Evolutionary conservation across 352 stramenopile species (phyloP).

Genomic region (Phytophthora tentaculata): DNA sequence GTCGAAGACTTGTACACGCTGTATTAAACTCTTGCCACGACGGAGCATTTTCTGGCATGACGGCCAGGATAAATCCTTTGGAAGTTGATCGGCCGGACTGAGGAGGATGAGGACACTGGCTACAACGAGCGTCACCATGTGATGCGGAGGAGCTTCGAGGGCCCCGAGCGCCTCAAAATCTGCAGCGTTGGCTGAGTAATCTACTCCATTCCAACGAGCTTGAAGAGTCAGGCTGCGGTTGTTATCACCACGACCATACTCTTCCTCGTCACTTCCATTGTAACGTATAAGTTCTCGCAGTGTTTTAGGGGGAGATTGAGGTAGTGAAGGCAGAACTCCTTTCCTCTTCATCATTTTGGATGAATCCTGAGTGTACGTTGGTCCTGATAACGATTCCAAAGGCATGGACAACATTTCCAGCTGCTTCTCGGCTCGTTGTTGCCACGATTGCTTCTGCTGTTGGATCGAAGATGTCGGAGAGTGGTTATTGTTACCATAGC

Average conservation of each 20-base stretch:
- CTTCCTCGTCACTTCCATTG: constrained; percentile 18
- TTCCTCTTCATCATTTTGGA: constrained; percentile 82
- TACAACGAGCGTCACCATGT: constrained; percentile 66
- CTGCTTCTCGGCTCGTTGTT: constrained; percentile 71
- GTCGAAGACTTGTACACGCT: constrained; percentile 51
- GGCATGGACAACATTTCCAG: constrained; percentile 74
- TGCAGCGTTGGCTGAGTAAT: constrained; percentile 45
- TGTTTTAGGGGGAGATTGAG: constrained; percentile 65
- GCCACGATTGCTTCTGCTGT: constrained; percentile 49
- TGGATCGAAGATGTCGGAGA: constrained; percentile 26
- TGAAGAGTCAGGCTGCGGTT: constrained; percentile 22
- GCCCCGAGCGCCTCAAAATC: constrained; percentile 63
- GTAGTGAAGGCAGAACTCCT: constrained; percentile 62
- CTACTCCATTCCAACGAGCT: constrained; percentile 42
- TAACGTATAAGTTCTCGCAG: constrained; percentile 63
- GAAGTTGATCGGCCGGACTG: constrained; percentile 70
- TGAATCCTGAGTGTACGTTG: constrained; percentile 71
- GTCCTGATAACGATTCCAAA: constrained; percentile 55
- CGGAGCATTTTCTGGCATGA: constrained; percentile 72
- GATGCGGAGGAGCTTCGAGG: constrained; percentile 50
- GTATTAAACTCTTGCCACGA: constrained; percentile 54
- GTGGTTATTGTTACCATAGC: background rate
- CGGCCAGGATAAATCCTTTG: constrained; percentile 73
- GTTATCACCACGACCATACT: constrained; percentile 16
- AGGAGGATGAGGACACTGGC: constrained; percentile 76